These are phyloP conservation scores for Paecilomyces niveus DNA, from an alignment of 2,329 filamentous ascomycete species.

Conservation along the genomic window DNA sequence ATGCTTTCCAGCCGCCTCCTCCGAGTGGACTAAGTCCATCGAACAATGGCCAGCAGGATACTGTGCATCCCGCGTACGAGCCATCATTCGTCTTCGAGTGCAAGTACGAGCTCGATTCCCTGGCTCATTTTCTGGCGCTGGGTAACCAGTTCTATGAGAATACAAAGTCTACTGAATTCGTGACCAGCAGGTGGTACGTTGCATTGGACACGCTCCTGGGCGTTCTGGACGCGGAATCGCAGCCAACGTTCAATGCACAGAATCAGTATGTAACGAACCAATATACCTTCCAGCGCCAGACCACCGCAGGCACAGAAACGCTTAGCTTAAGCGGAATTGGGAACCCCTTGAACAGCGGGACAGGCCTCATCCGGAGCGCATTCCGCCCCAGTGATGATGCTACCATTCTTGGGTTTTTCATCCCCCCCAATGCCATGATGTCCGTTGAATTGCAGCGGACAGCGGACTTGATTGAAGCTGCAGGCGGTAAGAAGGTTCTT, in stretches of 20 bases:
- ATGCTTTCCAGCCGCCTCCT: slow-evolving; percentile 92
- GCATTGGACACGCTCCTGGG: slow-evolving; percentile 68
- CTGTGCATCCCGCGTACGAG: slow-evolving; percentile 81
- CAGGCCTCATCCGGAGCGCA: slow-evolving; percentile 79
- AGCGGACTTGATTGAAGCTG: slow-evolving; percentile 59
- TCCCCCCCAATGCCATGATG: slow-evolving; percentile 95
- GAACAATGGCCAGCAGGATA: slow-evolving; percentile 74
- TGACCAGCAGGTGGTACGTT: slow-evolving; percentile 69
- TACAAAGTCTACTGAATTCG: slow-evolving; percentile 69
- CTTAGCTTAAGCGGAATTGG: slow-evolving; percentile 73
- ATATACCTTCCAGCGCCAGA: slow-evolving; percentile 82
- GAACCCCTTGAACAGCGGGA: slow-evolving; percentile 82
- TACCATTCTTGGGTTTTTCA: slow-evolving; percentile 88
- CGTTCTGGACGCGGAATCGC: slow-evolving; percentile 71
- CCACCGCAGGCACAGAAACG: slow-evolving; percentile 81
- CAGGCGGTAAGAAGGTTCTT: slow-evolving; percentile 46
- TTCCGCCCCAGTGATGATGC: slow-evolving; percentile 95
- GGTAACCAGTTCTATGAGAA: slow-evolving; percentile 79
- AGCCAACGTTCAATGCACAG: slow-evolving; percentile 70
- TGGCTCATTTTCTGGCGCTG: slow-evolving; percentile 83
- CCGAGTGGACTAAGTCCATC: slow-evolving; percentile 67
- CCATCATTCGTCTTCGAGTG: slow-evolving; percentile 86
- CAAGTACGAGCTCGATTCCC: slow-evolving; percentile 96
- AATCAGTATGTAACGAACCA: slow-evolving; percentile 61
- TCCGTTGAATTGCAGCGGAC: slow-evolving; percentile 76